Evolutionary conservation across 768 basidiomycete species (phyloP), one percentile per base, ranked within the genome.

Genomic region (Boletus reticuloceps): DNA sequence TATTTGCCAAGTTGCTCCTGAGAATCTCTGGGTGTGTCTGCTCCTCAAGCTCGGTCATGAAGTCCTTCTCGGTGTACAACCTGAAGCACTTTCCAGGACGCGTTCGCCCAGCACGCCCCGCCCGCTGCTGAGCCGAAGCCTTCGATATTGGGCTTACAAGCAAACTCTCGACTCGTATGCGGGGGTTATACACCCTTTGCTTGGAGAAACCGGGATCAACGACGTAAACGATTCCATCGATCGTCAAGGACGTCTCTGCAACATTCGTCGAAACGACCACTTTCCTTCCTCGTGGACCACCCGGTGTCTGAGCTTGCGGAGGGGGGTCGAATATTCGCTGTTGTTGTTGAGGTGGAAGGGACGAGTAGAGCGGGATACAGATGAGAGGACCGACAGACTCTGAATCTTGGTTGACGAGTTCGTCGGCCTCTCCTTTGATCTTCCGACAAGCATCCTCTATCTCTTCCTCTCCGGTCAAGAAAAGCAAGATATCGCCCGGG

Each of bases 161-260:
- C 51, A 99, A 76, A 57, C 88, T 89, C 75, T 99, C 96, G 19
- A 98, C 96, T 45, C 96, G 86, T 56, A 98, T 97, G 32, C 96
- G 83, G 0, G 96, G 97, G 69, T 98, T 98, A 77, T 98, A 99
- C 47, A 98, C 89, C 68, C 95, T 98, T 73, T 98, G 96, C 73
- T 99, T 96, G 34, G 90, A 94, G 75, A 98, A 97, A 1, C 94
- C 95, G 0, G 95, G 93, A 66, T 98, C 96, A 44, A 98, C 94
- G 54, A 98, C 96, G 64, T 98, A 99, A n/a, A 99, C 95, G 64
- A 99, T 98, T 20, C 96, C 96, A 62, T 99, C 96, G 54, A 99
- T 98, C 4, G 96, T 99, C 41, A 98, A 74, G 3, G 94, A 96
- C 2, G 96, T 98, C 73, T 99, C 96, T 4, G 97, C 97, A 54